Evolutionary conservation across 129 eudicot species (phyloP), one percentile per base, ranked within the genome.

Genomic region (Arctium lappa): DNA sequence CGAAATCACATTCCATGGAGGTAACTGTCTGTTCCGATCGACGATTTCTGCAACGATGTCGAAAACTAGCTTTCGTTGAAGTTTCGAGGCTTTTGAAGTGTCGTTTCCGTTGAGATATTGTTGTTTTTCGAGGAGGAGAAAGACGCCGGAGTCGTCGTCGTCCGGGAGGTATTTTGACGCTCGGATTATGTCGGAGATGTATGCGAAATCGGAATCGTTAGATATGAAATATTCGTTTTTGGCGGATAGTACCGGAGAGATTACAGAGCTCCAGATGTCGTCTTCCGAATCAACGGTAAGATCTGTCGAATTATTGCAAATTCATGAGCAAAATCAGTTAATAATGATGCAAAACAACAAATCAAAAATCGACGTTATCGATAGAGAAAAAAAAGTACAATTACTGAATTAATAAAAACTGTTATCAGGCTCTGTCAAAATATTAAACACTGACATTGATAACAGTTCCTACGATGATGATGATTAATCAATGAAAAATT

Each of bases 111-210:
- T 82, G 53, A 71, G n/a, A 72, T 83, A 76, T 11, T 88, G 89
- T 16, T 91, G 92, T 85, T 93, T 91, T 53, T 96, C 99, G 1
- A 96, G 85, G 9, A 88, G 80, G 7, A 72, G 73, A 72, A 90
- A 96, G 31, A 89, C 50, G 77, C 86, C 91, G 0, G 90, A 74
- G n/a, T 96, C 98, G 30, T 91, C 97, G n/a, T 96, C 98, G 30
- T 91, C 97, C 0, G 90, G 91, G 15, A 91, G 85, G 84, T 89
- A 88, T 62, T 72, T 85, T 1, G 92, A 91, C 62, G 98, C 97
- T 79, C 88, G 83, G 66, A 96, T 82, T 13, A 96, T 88, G n/a
- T 92, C 92, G 3, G 94, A 88, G 56, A 96, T 86, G 90, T 82
- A 86, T 16, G 56, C 22, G 65, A 78, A 36, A 65, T 82, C 80